These are phyloP conservation scores for Dictyostelium brefeldianum DNA, from an alignment of 78 protist genomes.

Conservation along the genomic window DNA sequence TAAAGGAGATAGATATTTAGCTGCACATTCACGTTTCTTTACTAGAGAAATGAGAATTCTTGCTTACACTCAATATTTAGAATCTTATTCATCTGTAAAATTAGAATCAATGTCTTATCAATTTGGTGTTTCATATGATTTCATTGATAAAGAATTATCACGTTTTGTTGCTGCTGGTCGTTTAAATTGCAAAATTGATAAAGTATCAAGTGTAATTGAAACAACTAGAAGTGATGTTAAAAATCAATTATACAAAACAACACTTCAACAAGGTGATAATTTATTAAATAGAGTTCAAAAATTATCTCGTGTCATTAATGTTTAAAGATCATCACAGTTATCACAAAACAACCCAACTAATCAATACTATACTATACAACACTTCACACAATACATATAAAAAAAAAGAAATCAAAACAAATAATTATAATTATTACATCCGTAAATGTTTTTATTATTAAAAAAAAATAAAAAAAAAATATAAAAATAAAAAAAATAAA, in stretches of 20 bases:
- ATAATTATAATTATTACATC: background rate
- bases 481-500: background rate
- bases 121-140: conserved; percentile 93
- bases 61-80: conserved; percentile 95
- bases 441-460: background rate
- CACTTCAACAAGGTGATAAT: conserved; percentile 94
- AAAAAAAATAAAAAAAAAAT: background rate
- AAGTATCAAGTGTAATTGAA: conserved; percentile 93
- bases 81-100: conserved; percentile 94
- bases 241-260: conserved; percentile 90
- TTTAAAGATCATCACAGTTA: no score
- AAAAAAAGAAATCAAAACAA: background rate
- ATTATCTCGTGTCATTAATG: conserved; percentile 95
- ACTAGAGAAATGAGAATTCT: conserved; percentile 94
- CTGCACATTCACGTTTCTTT: conserved; percentile 90
- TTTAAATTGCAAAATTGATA: conserved; percentile 95
- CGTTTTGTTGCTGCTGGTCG: conserved; percentile 94
- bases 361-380: no score
- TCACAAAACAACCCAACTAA: no score
- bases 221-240: conserved; percentile 94
- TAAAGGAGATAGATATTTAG: conserved; percentile 78
- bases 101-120: conserved; percentile 92
- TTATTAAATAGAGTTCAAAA: conserved; percentile 97
- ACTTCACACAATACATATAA: no score
- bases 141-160: conserved; percentile 93